These are phyloP conservation scores for Salix viminalis DNA, from an alignment of 345 rosid species.

Conservation along the genomic window DNA sequence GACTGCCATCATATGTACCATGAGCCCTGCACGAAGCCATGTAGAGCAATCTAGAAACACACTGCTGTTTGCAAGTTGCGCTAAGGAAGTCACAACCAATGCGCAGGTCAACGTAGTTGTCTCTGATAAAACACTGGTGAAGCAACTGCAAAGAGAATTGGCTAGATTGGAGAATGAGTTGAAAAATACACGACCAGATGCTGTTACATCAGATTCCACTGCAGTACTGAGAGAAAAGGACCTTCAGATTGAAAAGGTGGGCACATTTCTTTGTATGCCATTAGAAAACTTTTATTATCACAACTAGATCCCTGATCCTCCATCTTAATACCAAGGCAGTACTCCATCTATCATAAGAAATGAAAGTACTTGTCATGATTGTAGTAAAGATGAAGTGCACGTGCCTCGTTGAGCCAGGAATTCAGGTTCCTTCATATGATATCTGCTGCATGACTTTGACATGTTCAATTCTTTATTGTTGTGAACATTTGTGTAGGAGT, in stretches of 20 bases:
- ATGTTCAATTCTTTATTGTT: not conserved
- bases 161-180: slow-evolving; percentile 74
- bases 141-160: slow-evolving; percentile 84
- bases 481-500: not conserved
- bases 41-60: slow-evolving; percentile 95
- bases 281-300: not conserved
- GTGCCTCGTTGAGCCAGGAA: not conserved
- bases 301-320: not conserved
- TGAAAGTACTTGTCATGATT: not conserved
- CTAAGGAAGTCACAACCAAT: slow-evolving; percentile 84
- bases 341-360: slow-evolving; percentile 2
- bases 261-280: slow-evolving; percentile 3
- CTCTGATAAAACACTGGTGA: slow-evolving; percentile 84
- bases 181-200: slow-evolving; percentile 42
- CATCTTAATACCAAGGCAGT: not conserved
- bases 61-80: slow-evolving; percentile 90
- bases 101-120: slow-evolving; percentile 83
- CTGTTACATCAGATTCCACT: slow-evolving; percentile 39
- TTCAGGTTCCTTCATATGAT: not conserved
- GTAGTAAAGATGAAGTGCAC: not conserved
- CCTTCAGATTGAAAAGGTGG: slow-evolving; percentile 72
- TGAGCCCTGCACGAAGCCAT: slow-evolving; percentile 90
- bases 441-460: not conserved
- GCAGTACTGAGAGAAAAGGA: slow-evolving; percentile 63
- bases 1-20: slow-evolving; percentile 86